Base-by-base conservation (phyloP, 2,329 filamentous ascomycete genomes). In the Simplicillium aogashimaense region DNA sequence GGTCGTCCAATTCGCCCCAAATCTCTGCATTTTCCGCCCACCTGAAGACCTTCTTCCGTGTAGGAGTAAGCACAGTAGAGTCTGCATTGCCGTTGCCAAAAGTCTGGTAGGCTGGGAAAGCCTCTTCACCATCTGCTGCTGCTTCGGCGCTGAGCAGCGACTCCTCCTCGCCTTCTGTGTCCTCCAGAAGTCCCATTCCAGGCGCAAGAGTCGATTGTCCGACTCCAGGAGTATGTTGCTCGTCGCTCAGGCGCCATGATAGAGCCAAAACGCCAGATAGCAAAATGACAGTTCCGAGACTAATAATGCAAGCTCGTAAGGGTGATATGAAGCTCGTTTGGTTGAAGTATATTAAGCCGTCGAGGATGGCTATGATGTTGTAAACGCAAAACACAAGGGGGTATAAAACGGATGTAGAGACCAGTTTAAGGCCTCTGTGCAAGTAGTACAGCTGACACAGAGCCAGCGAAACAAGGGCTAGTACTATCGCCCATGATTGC, bases 311-410 rank as follows among this genome's bases (percentile, higher is more conserved):
- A 13, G 85, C 90, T 53, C 86, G 81, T 3, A 92, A 63, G 1
- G 78, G 71, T 13, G 81, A 79, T 46, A 98, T 78, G 41, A 85
- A 74, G 47, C 87, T 82, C 39, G 83, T 84, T 62, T 98, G 92
- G 52, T 83, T 76, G 65, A 97, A 98, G 64, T 97, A 98, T 53
- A 98, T 95, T 50, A 98, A 72, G 28, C 92, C 92, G 62, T 98
- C 92, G 50, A 97, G 70, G 50, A 98, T 98, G 49, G 92, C 92
- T 55, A 97, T 89, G 54, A 98, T 95, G 70, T 98, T 98, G 72
- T 97, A 98, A 48, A 97, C 79, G 71, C 92, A 98, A 64, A 98
- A 98, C 31, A 97, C 89, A 51, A 97, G 81, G 5, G 92, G 92
- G 61, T 98, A 98, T 50, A 98, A 72, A 45, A 97, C 83, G 53